Evolutionary conservation across 768 basidiomycete species (phyloP).

Genomic region (Pleurotus djamor): DNA sequence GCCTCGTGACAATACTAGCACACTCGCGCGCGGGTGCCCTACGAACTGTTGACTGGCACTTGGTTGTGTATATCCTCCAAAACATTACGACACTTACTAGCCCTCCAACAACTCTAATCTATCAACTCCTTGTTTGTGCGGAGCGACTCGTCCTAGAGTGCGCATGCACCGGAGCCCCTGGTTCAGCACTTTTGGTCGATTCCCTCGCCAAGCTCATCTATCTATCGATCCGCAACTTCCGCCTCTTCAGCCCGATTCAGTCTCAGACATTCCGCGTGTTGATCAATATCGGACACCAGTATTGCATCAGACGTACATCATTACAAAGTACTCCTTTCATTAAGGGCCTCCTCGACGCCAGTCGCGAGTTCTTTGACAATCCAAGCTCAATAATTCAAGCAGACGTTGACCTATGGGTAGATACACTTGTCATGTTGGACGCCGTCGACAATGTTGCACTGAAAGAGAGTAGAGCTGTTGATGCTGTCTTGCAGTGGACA

Average conservation of each 20-base stretch:
- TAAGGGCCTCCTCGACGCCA: conserved; percentile 1
- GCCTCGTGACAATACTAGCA: background rate
- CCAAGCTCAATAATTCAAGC: conserved; percentile 5
- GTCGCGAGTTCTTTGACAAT: conserved; percentile 4
- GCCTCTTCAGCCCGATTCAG: background rate
- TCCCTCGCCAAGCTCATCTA: background rate
- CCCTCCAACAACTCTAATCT: background rate
- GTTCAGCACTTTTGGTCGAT: background rate
- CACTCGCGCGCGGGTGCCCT: background rate
- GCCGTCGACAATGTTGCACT: background rate
- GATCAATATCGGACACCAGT: background rate
- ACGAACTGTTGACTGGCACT: background rate
- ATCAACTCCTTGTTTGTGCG: background rate
- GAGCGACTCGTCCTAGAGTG: conserved; percentile 1
- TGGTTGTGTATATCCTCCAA: background rate
- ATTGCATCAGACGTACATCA: background rate
- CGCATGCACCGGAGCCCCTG: background rate
- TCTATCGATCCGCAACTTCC: background rate
- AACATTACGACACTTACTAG: background rate
- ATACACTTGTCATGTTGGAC: background rate
- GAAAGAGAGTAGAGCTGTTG: background rate
- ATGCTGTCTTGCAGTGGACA: background rate
- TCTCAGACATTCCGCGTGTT: conserved; percentile 6
- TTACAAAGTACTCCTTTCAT: background rate
- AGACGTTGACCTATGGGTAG: conserved; percentile 6